phyloP scores from a whole-genome alignment of 495 filamentous ascomycete species.

The Xylona heveae region DNA sequence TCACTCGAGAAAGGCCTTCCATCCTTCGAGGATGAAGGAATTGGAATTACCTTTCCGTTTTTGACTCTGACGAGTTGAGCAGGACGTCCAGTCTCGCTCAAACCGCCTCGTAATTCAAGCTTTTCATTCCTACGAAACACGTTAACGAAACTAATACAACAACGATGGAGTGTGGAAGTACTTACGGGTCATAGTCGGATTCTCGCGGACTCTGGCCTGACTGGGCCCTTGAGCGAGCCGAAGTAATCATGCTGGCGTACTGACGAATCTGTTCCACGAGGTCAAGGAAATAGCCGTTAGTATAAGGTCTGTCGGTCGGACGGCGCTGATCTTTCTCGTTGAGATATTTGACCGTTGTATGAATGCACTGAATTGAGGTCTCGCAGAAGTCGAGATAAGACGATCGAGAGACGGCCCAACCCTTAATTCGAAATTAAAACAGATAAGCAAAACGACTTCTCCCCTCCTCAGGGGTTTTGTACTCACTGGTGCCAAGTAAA shows the following conservation, averaged over 20 bases:
- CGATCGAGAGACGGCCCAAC: slow-evolving; percentile 39
- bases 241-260: slow-evolving; percentile 39
- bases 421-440: slow-evolving; percentile 40
- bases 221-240: slow-evolving; percentile 9
- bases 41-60: slow-evolving; percentile 54
- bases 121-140: slow-evolving; percentile 31
- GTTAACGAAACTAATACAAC: slow-evolving; percentile 16
- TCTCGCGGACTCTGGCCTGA: slow-evolving; percentile 8
- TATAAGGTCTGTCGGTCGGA: slow-evolving; percentile 69
- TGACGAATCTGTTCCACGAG: slow-evolving; percentile 67
- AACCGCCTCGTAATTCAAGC: slow-evolving; percentile 52
- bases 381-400: slow-evolving; percentile 72
- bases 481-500: slow-evolving; percentile 82
- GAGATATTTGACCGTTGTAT: slow-evolving; percentile 58
- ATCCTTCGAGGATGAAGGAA: slow-evolving; percentile 39
- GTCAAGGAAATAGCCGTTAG: slow-evolving; percentile 84
- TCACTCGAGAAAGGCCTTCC: too few species aligned
- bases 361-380: slow-evolving; percentile 65
- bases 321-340: slow-evolving; percentile 62
- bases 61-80: slow-evolving; percentile 59
- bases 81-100: slow-evolving; percentile 54
- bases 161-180: slow-evolving; percentile 20
- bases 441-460: slow-evolving; percentile 45
- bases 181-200: slow-evolving; percentile 17
- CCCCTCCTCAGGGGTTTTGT: slow-evolving; percentile 19